Evolutionary conservation across 805 yeast species (phyloP), one percentile per base, ranked within the genome.

Genomic region (Suhomyces vadensis): DNA sequence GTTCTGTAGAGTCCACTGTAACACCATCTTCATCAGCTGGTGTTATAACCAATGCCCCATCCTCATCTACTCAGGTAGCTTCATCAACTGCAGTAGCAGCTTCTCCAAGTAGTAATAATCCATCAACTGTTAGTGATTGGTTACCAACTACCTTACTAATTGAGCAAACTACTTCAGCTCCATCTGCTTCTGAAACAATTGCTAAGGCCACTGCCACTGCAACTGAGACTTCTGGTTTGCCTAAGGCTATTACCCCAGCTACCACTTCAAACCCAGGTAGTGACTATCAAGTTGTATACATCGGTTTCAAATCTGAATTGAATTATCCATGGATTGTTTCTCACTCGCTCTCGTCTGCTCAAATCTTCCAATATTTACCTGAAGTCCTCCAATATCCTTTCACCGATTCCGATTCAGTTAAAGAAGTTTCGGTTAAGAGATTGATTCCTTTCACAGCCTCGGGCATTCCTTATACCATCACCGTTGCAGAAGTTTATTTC

Each of bases 401-500:
- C 53, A 60, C 67, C 10, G 55, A 61, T 33, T 27, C 39, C 9
- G 40, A 51, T 4, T 46, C 48, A n/a, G 56, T 52, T 29, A 58
- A 77, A 5, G 66, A 69, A 22, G 78, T 87, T 17, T 61, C 81
- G 6, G 88, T 91, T 51, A 68, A 72, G 46, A 79, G 83, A 61
- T 74, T 92, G 54, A 82, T 84, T 48, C 98, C 98, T 29, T 86
- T 82, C 59, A 74, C 82, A 13, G 77, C 87, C 2, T 45, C 51
- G 10, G 74, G 69, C 23, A 57, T 69, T 44, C 51, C 64, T 36
- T 92, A 88, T 63, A 77, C 89, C 48, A 87, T 87, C 43, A 86
- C 97, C 0, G 87, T 91, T 48, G 98, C 97, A 5, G 85, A 85
- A 61, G 85, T 88, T 43, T 89, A 86, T 61, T 85, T 89, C 69